A percentile compares a stretch with the other conserved stretches of the same genome.
Conservation (phyloP, 2,329 filamentous ascomycete genomes). For the Lecanicillium sp. region DNA sequence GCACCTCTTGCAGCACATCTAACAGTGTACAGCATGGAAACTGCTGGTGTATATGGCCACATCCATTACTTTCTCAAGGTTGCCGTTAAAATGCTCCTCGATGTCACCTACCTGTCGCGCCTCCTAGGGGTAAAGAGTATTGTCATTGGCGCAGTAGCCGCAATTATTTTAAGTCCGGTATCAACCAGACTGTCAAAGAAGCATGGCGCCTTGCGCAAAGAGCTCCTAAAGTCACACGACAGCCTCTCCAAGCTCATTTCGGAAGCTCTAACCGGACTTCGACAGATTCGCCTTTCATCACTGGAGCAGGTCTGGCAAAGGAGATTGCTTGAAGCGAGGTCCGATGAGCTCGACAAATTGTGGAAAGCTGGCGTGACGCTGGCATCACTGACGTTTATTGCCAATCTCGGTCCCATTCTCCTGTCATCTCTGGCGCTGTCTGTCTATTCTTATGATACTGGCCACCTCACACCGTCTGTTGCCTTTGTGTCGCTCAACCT, state of each 20-base stretch:
- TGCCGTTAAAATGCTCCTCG: neutral
- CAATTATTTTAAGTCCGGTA: neutral
- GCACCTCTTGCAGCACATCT: no score
- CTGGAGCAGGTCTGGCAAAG: conserved; percentile 7
- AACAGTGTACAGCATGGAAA: no score
- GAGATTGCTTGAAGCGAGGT: neutral
- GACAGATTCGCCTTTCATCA: conserved; percentile 9
- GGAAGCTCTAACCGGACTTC: conserved; percentile 8
- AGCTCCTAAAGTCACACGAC: neutral
- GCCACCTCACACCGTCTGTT: conserved; percentile 5
- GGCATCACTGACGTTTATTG: conserved; percentile 1
- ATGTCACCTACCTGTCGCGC: neutral
- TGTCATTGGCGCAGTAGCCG: neutral
- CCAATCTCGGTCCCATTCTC: conserved; percentile 7
- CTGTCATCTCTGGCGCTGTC: conserved; percentile 7
- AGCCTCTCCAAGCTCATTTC: conserved; percentile 2
- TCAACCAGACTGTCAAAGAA: conserved; percentile 1
- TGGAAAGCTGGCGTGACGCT: conserved; percentile 6
- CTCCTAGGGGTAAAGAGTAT: conserved; percentile 3
- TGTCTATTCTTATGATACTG: conserved; percentile 4
- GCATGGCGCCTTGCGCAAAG: neutral
- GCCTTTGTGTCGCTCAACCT: conserved; percentile 9
- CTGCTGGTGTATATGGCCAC: neutral
- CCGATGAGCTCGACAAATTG: conserved; percentile 6
- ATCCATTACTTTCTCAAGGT: neutral